Evolutionary conservation across 257 asterid species (phyloP), one percentile per base, ranked within the genome.

Genomic region (Avicennia marina): DNA sequence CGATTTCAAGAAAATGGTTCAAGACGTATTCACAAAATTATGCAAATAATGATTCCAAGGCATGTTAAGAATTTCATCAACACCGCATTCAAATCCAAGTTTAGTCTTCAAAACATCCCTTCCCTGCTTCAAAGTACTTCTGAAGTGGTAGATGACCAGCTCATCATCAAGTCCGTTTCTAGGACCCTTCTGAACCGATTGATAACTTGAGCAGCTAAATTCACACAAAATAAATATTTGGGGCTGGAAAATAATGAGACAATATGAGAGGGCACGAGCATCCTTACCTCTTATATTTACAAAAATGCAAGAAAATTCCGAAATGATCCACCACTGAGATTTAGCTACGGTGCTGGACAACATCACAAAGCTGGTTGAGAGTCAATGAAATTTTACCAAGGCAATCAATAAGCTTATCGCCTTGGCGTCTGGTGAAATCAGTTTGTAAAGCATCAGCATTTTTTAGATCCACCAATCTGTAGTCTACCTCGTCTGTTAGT

Each of bases 371-470:
- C 78, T 79, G 85, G 54, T 62, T 70, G 65, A 89, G 89, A 34
- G 81, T 83, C 11, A 65, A 58, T 7, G 83, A 74, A 31, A 89
- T 75, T 36, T 63, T 70, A 11, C 82, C 84, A 20, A 89, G 83
- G 70, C 75, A 73, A 36, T 79, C 81, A 3, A 89, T 83, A 58
- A 89, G 81, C 67, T 78, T 64, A 67, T 78, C 87, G 20, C 90
- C 96, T 67, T 82, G 84, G 17, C 65, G 71, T 69, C 95, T 75
- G 11, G 72, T 64, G 2, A 69, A 47, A 63, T 81, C 90, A 31
- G 58, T 70, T 55, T 74, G 72, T 15, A 65, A 59, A 31, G 76
- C 79, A 62, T 79, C 94, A 1, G 56, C 40, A 26, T 75, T 75
- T 71, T 63, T 80, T 71, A 68, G 49, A 64, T 78, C 84, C 1